These are phyloP conservation scores for Dactylonectria macrodidyma DNA, from an alignment of 2,329 filamentous ascomycete species.

Conservation along the genomic window DNA sequence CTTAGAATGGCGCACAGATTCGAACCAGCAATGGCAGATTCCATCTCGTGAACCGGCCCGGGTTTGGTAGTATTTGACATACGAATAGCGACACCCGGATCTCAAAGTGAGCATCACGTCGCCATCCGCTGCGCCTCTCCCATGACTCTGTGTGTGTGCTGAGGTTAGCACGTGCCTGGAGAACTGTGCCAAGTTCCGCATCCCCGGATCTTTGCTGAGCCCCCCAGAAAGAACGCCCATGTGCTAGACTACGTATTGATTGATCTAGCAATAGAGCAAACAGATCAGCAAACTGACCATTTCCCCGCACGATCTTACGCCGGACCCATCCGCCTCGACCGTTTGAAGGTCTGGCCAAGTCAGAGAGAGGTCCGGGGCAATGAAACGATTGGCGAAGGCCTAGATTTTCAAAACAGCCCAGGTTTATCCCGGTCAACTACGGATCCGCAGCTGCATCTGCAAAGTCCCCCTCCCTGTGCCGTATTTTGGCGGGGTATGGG, in stretches of 20 bases:
- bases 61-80: no score
- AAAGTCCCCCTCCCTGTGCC: not conserved
- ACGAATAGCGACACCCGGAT: no score
- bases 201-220: constrained; percentile 5
- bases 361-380: not conserved
- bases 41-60: not conserved
- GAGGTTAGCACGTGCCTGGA: not conserved
- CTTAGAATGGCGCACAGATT: not conserved
- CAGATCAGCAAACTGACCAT: constrained; percentile 6
- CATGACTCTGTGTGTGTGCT: not conserved
- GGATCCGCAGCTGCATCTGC: constrained; percentile 8
- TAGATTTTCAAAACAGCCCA: not conserved
- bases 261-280: not conserved
- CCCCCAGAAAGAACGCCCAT: not conserved
- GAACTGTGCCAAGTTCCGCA: not conserved
- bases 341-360: not conserved
- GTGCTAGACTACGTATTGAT: no score
- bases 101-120: not conserved
- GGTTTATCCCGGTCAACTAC: constrained; percentile 3
- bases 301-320: constrained; percentile 1
- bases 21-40: not conserved
- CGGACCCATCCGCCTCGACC: constrained; percentile 3
- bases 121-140: not conserved
- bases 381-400: not conserved
- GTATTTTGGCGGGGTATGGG: not conserved